Evolutionary conservation across 1,284 basidiomycete species (phyloP).

Genomic region (Flammula alnicola): DNA sequence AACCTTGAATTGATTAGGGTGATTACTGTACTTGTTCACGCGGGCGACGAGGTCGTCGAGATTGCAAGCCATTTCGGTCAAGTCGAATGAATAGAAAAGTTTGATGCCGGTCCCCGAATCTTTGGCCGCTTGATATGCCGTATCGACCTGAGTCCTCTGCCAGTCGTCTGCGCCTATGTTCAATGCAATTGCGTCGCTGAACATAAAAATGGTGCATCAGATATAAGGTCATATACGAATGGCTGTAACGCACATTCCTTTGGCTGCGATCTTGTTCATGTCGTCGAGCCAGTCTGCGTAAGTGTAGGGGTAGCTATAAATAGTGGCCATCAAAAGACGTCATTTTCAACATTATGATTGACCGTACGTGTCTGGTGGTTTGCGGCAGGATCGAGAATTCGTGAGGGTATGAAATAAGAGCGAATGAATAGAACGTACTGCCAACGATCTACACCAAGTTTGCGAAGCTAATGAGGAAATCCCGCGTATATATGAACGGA

Average conservation of each 20-base stretch:
- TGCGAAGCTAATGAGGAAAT: neutral
- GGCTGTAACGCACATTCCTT: constrained; percentile 44
- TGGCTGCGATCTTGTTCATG: constrained; percentile 40
- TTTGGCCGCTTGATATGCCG: constrained; percentile 43
- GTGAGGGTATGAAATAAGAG: neutral
- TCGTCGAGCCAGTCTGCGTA: constrained; percentile 43
- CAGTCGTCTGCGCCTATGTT: constrained; percentile 46
- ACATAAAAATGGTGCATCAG: neutral
- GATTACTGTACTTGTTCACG: constrained; percentile 36
- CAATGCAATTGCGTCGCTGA: constrained; percentile 48
- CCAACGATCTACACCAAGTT: constrained; percentile 44
- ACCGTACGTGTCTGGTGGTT: constrained; percentile 43
- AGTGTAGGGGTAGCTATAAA: constrained; percentile 44
- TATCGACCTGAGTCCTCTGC: constrained; percentile 42
- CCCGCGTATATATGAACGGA: too few relatives aligned
- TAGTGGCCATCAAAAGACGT: too few relatives aligned
- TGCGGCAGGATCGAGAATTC: neutral
- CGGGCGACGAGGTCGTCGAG: constrained; percentile 35
- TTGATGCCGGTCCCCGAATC: constrained; percentile 36
- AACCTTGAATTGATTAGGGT: constrained; percentile 45
- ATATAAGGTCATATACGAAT: neutral
- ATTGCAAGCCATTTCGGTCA: constrained; percentile 43
- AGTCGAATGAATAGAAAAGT: constrained; percentile 51
- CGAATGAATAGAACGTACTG: constrained; percentile 35
- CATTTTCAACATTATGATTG: too few relatives aligned